Base-by-base conservation (phyloP, 768 basidiomycete genomes). In the Cystofilobasidium capitatum region DNA sequence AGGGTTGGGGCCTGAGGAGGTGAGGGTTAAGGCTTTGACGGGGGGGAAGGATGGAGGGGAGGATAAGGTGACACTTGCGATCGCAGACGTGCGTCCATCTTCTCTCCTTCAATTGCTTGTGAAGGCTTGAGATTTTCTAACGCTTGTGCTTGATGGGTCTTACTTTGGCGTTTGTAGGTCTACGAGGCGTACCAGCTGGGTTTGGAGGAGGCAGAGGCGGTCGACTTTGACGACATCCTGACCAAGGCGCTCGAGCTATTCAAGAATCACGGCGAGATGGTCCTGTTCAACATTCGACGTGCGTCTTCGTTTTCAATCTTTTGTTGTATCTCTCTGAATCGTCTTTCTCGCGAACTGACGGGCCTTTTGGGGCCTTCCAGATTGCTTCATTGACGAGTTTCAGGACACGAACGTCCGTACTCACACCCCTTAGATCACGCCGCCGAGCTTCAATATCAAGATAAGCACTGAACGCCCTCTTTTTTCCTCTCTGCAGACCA, bases 161-260 rank as follows among this genome's bases (percentile, higher is more conserved):
- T n/a, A n/a, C n/a, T n/a, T n/a, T n/a, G n/a, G n/a, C n/a, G n/a
- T n/a, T n/a, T n/a, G 10, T 58, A 82, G 58, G 76, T 88, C 6
- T 89, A 86, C 74, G 79, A 80, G n/a, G 81, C 83, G 14, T 92
- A 94, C 75, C 83, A 89, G 71, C 79, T 77, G 10, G 78, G 79
- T 13, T 79, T 92, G 35, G 78, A 81, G 54, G 78, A 79, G 35
- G 83, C 81, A 70, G 89, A 89, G 71, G 83, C 85, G 37, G 78
- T 94, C 14, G 91, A 94, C 77, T 94, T 92, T 71, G 91, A 94
- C 72, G 90, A 92, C 74, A 79, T 91, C 22, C 80, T 92, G 3
- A 74, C 42, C 12, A 57, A 70, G 37, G 40, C 65, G 0, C 59
- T 70, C 29, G 33, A 71, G 55, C 70, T 75, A 14, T 88, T 91